Base-by-base conservation (phyloP, 805 yeast species). In the Ogataea chonburiensis region DNA sequence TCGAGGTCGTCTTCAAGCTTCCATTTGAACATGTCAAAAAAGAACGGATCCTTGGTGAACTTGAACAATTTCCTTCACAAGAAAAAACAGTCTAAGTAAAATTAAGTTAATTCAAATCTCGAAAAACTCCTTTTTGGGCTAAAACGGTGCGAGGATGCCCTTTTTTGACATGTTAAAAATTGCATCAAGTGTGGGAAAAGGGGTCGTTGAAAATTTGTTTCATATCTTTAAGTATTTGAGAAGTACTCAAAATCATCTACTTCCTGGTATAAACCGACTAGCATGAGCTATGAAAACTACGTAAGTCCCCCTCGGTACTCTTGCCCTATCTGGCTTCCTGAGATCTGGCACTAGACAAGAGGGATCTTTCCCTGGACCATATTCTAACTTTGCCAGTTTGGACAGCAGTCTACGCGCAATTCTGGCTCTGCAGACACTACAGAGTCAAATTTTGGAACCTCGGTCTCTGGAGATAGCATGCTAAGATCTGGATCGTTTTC, bases 11-110 rank as follows among this genome's bases (percentile, higher is more conserved):
- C 51, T 3, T 45, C 53, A 7, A 49, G 46, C 24, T 43, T 49
- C 38, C 51, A 45, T 30, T 23, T 46, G 16, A 39, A 36, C 31
- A 17, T 46, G 24, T 28, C 47, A n/a, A 50, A 45, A 33, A 53
- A 50, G 22, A 46, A 48, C n/a, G 46, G 50, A n/a, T 52, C 57
- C 10, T 44, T 54, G 28, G 50, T 50, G 7, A 54, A 40, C 20
- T 38, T 54, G 13, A 45, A 34, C 22, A 17, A 3, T 13, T 50
- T 54, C 24, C 22, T 54, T 17, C 58, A 54, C 23, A 45, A 46
- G 28, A 46, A 42, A 35, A 49, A 47, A 12, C 34, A 20, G 22
- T 6, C 23, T 10, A 35, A 29, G 14, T 29, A 26, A 24, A 5
- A 15, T 16, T 15, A n/a, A n/a, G n/a, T n/a, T n/a, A n/a, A n/a